Base-by-base conservation (phyloP, 2,329 filamentous ascomycete species). In the Fusarium bulbicola region DNA sequence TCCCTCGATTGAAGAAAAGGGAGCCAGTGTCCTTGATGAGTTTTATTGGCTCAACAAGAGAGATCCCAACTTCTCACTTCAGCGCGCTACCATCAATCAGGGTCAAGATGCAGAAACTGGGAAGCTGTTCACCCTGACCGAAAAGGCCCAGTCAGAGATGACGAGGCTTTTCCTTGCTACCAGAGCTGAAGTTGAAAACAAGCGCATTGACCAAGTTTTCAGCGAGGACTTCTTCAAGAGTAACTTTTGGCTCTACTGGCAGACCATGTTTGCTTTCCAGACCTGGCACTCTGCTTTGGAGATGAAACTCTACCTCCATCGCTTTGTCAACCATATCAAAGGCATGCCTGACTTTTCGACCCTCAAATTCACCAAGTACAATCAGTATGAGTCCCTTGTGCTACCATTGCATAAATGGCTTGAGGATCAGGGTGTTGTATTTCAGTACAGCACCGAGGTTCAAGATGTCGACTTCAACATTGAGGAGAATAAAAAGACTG, bases 181-280 rank as follows among this genome's bases (percentile, higher is more conserved):
- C 0, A 56, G 58, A 28, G 13, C 28, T 11, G 58, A 60, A 28
- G 58, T 60, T 3, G 58, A 60, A 24, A 60, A 42, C 8, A 54
- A 54, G 7, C 58, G 47, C 4, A 60, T 60, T 36, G 58, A 43
- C 40, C 5, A 60, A 24, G 47, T 60, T 3, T 60, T 60, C 20
- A 18, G 47, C 14, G 7, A 43, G 18, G 58, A 60, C 28, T 60
- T 60, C n/a, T 60, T 60, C 47, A 60, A 36, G 11, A 60, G 58
- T 4, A 60, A 60, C 37, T 60, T 60, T 34, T 60, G 58, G 58
- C 47, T 60, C 6, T 60, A 60, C 30, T 60, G 58, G 58, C 58
- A 60, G 58, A 60, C 58, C 8, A 60, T 60, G 58, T 60, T 60
- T 56, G 58, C 58, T 32, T 60, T 60, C 2, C 58, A 60, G 37